phyloP scores from a whole-genome alignment of 768 basidiomycete genomes.

The Termitomyces titanicus region DNA sequence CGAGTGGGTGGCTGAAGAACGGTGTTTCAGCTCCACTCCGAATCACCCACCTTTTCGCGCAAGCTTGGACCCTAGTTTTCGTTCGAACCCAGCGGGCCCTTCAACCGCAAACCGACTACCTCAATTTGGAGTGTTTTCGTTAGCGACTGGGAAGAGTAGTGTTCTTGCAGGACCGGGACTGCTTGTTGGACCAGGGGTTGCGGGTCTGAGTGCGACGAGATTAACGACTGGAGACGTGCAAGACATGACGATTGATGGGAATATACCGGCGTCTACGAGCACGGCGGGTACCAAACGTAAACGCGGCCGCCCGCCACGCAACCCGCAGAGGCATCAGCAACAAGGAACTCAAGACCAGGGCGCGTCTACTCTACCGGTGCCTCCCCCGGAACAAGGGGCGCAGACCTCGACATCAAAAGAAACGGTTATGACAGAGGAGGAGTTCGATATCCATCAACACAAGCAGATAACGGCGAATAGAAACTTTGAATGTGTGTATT shows the following conservation, averaged over 20 bases:
- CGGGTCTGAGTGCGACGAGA: not conserved
- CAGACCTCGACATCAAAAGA: slow-evolving; percentile 18
- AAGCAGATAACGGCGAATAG: slow-evolving; percentile 64
- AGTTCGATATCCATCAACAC: slow-evolving; percentile 65
- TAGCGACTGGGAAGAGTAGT: slow-evolving; percentile 2
- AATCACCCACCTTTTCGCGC: not conserved
- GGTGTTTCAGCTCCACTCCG: slow-evolving; percentile 27
- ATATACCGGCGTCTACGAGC: not conserved
- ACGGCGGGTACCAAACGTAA: slow-evolving; percentile 10
- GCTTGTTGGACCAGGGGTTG: slow-evolving; percentile 7
- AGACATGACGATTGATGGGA: not conserved
- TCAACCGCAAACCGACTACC: not conserved
- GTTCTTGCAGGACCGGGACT: not conserved
- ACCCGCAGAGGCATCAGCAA: not conserved
- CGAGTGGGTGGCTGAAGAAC: slow-evolving; percentile 60
- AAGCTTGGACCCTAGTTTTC: not conserved
- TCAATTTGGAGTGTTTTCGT: not conserved
- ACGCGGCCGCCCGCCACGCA: slow-evolving; percentile 6
- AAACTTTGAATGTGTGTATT: slow-evolving; percentile 85
- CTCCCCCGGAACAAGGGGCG: slow-evolving; percentile 7
- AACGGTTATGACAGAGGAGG: slow-evolving; percentile 58
- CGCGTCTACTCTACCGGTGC: slow-evolving; percentile 7
- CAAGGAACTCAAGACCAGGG: not conserved
- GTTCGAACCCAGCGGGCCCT: not conserved
- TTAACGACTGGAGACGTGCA: not conserved